Base-by-base conservation (phyloP, 2,329 filamentous ascomycete species). In the Epichloe bromicola region DNA sequence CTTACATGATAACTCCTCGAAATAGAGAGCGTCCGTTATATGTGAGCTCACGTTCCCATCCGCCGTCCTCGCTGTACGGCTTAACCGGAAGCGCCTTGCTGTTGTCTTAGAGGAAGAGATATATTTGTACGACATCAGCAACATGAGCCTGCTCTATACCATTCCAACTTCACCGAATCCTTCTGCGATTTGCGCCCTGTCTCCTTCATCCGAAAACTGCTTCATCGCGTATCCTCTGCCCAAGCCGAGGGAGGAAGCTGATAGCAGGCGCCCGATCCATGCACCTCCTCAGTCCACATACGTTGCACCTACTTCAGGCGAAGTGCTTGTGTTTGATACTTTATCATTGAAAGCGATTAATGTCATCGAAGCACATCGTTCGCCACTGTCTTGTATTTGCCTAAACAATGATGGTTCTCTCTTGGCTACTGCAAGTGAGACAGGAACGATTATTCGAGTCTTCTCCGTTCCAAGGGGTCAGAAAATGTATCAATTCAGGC, bases 11-110 rank as follows among this genome's bases (percentile, higher is more conserved):
- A 19, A 42, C 4, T 30, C 6, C 39, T 34, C 19, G 34, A 42
- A 41, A 45, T 55, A 83, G 76, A 74, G 80, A 58, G 76, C 76
- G 2, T 83, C 91, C 41, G 87, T 94, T 53, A 97, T 98, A 66
- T 98, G 93, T 79, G 93, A 98, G 68, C 86, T 98, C 64, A 97
- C 91, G 3, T 98, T 98, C 61, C 91, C 91, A 12, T 95, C 90
- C n/a, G 89, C 90, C 47, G 89, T 98, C 11, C 79, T 97, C 40
- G 90, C 91, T 19, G 88, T 98, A 53, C 86, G 90, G 57, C 74
- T 98, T 61, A 98, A 98, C 67, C 80, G 93, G 58, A 97, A 96
- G 68, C 83, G 93, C 38, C 78, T 98, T 26, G 88, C 93, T 12
- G 90, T 98, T 34, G 84, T 97, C 14, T 77, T 97, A 51, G 93